Evolutionary conservation across 495 filamentous ascomycete species (phyloP).

Genomic region (Xanthoparmelia taractica): DNA sequence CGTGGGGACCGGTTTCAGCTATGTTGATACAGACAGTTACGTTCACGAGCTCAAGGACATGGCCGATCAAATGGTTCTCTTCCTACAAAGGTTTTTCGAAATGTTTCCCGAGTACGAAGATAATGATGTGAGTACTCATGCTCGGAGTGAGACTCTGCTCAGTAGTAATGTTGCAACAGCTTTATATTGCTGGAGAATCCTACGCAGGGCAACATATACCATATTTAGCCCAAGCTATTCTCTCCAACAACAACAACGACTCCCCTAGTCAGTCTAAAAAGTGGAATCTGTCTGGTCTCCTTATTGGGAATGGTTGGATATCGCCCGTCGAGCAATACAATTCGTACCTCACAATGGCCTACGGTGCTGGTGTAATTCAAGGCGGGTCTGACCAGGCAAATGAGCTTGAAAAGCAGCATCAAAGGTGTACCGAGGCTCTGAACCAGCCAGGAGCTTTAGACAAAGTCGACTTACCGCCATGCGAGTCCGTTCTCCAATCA

Average conservation of each 20-base stretch:
- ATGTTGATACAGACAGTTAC: constrained; percentile 79
- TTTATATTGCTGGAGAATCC: constrained; percentile 92
- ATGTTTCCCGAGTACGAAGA: constrained; percentile 87
- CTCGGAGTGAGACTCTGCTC: too few relatives aligned
- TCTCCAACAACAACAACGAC: constrained; percentile 79
- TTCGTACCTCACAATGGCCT: constrained; percentile 73
- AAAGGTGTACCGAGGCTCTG: constrained; percentile 53
- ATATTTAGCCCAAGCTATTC: constrained; percentile 82
- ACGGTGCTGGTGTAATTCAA: constrained; percentile 62
- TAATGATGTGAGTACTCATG: constrained; percentile 68
- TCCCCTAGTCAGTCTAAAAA: constrained; percentile 25
- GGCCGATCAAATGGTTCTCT: constrained; percentile 78
- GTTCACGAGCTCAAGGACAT: constrained; percentile 79
- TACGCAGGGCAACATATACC: constrained; percentile 97
- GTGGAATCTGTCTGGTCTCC: constrained; percentile 80
- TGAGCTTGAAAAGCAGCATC: constrained; percentile 60
- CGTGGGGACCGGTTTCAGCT: constrained; percentile 93
- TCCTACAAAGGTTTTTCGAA: constrained; percentile 82
- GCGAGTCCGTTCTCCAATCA: constrained; percentile 65
- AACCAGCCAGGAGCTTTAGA: constrained; percentile 45
- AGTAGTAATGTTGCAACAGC: constrained; percentile 42
- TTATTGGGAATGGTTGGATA: constrained; percentile 98
- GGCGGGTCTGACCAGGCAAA: constrained; percentile 56
- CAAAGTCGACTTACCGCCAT: constrained; percentile 57
- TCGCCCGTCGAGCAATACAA: constrained; percentile 82